Base-by-base conservation (phyloP, 768 basidiomycete species). In the Boletus sensibilis region DNA sequence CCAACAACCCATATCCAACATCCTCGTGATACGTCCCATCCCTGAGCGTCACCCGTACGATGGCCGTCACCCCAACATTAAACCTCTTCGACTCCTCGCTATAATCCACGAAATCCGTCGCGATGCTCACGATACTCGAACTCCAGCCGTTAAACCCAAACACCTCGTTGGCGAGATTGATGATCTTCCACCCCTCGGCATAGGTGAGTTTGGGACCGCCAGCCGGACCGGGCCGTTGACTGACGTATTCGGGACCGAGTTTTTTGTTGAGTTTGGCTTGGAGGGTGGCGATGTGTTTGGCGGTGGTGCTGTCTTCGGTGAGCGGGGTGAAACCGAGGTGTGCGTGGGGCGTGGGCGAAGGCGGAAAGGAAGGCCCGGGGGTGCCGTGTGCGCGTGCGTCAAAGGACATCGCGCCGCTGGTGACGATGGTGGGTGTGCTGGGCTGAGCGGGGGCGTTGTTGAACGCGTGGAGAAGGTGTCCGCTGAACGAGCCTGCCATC, bases 61-160 rank as follows among this genome's bases (percentile, higher is more conserved):
- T 81, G 13, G 94, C 94, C 0, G 91, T 88, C 13, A 92, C 86
- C 0, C 92, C 91, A 40, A 91, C 82, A 49, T 74, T 85, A 70
- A 77, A 92, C 58, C 86, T 72, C 55, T 74, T 76, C 3, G 84
- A 79, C 53, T 91, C 85, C 55, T 89, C 84, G 61, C 78, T 84
- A 62, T 74, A 82, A 68, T 98, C 96, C 55, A 88, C 71, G 69
- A 89, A 91, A 65, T 92, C 90, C 4, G 86, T 90, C 9, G 83
- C 82, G 34, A 97, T 72, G 52, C 68, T 90, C 58, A 90, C 81
- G 45, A 96, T 78, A 46, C 72, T 88, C 2, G 92, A 90, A 58
- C 88, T 90, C 95, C 94, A 95, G 25, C 95, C 97, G 60, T 98
- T 93, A 78, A 94, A 98, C 1, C 96, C 96, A 73, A 99, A 98